Percentiles rank a stretch among this genome's conserved stretches.
These are phyloP conservation scores for Dryas octopetala DNA, from an alignment of 306 rosid genomes.

Conservation along the genomic window DNA sequence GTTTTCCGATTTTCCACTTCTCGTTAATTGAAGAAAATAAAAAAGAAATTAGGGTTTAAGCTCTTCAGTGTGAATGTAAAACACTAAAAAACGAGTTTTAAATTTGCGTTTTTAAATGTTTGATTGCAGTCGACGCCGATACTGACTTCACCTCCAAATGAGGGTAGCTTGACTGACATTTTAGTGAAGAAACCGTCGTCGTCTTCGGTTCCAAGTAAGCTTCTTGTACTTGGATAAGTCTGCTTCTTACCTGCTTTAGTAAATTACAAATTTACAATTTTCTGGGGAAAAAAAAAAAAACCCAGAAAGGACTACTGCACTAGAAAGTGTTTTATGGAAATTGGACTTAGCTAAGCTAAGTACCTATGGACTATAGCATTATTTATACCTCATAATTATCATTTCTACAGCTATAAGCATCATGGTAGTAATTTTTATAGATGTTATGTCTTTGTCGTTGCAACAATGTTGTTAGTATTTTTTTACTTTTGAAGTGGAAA, in stretches of 20 bases:
- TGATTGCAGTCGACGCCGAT: constrained; percentile 72
- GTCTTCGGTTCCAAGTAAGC: constrained; percentile 59
- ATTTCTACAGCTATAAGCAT: not conserved
- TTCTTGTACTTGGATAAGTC: too few relatives aligned
- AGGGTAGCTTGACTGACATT: constrained; percentile 84
- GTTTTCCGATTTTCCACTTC: not conserved
- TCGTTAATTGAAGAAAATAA: not conserved
- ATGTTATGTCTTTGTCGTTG: not conserved
- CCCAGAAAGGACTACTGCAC: not conserved
- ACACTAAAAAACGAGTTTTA: not conserved
- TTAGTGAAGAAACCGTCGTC: constrained; percentile 79
- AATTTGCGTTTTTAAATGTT: not conserved
- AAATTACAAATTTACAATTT: not conserved
- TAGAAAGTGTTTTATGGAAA: not conserved
- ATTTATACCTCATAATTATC: not conserved
- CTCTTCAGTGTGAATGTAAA: constrained; percentile 10
- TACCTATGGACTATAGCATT: too few relatives aligned
- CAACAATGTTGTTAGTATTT: not conserved
- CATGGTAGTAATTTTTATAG: not conserved
- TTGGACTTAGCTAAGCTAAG: too few relatives aligned
- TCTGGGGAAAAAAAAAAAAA: too few relatives aligned
- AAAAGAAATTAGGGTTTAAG: not conserved
- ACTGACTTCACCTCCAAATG: constrained; percentile 67
- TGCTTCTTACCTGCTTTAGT: not conserved
- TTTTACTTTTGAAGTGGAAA: not conserved